These are phyloP conservation scores for Nicotiana benthamiana DNA, from an alignment of 257 asterid species.

Conservation along the genomic window DNA sequence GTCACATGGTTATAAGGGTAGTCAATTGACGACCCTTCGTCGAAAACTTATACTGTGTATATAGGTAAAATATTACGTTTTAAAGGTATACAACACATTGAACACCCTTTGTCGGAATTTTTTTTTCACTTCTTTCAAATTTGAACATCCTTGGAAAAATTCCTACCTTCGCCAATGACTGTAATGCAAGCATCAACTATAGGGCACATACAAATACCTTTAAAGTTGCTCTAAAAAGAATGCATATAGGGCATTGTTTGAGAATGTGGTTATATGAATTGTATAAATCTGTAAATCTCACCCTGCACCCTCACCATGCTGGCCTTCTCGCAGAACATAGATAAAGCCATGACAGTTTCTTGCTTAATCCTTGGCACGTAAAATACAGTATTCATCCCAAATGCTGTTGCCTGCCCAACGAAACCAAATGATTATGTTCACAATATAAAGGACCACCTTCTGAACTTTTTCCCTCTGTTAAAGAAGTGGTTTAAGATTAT, in stretches of 20 bases:
- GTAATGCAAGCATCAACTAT: too few species aligned
- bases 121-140: too few species aligned
- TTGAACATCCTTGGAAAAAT: too few species aligned
- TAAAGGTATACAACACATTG: too few species aligned
- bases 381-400: constrained; percentile 75
- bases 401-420: constrained; percentile 60
- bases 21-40: too few species aligned
- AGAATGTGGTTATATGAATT: background rate
- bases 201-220: too few species aligned
- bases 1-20: too few species aligned
- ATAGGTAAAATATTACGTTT: too few species aligned
- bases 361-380: constrained; percentile 56
- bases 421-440: background rate
- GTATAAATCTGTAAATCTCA: constrained; percentile 30
- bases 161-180: too few species aligned
- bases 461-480: background rate
- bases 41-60: too few species aligned
- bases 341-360: constrained; percentile 66
- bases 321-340: constrained; percentile 88
- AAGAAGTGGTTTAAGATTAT: background rate
- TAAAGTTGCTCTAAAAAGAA: background rate
- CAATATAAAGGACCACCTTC: background rate
- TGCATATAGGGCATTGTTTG: background rate
- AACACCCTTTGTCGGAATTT: too few species aligned
- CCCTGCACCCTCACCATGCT: constrained; percentile 86